Evolutionary conservation across 2,329 filamentous ascomycete species (phyloP).

Genomic region (Penicillium sp.): DNA sequence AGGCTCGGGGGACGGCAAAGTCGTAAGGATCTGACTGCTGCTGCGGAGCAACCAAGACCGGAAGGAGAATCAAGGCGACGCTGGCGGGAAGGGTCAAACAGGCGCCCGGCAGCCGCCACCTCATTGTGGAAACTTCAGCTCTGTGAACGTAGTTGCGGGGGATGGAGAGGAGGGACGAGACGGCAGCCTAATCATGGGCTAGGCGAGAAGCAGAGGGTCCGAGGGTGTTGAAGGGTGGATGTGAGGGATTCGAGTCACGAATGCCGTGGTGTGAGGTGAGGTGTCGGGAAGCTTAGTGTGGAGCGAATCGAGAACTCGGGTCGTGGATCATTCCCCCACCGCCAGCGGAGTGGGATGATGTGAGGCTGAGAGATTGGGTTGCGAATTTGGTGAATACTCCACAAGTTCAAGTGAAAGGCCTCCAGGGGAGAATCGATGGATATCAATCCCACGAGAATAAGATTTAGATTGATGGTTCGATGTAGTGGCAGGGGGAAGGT

Average conservation of each 20-base stretch:
- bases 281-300: constrained; percentile 7
- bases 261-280: not conserved
- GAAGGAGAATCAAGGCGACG: constrained; percentile 54
- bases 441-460: too few relatives aligned
- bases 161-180: not conserved
- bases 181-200: constrained; percentile 6
- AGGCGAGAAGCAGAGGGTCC: constrained; percentile 1
- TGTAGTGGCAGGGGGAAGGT: not conserved
- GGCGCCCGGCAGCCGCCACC: constrained; percentile 59
- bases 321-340: constrained; percentile 22
- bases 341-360: not conserved
- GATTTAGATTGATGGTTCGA: too few relatives aligned
- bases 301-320: constrained; percentile 17
- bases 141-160: constrained; percentile 3
- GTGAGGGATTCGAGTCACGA: not conserved
- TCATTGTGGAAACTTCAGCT: constrained; percentile 48
- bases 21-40: constrained; percentile 45
- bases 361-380: not conserved
- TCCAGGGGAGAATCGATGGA: too few relatives aligned
- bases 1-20: constrained; percentile 22
- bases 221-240: not conserved
- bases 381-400: not conserved
- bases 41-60: constrained; percentile 60
- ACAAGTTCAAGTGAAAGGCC: not conserved
- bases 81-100: constrained; percentile 50